Conservation (phyloP, 768 basidiomycete species). For the Paxillus ammoniavirescens region DNA sequence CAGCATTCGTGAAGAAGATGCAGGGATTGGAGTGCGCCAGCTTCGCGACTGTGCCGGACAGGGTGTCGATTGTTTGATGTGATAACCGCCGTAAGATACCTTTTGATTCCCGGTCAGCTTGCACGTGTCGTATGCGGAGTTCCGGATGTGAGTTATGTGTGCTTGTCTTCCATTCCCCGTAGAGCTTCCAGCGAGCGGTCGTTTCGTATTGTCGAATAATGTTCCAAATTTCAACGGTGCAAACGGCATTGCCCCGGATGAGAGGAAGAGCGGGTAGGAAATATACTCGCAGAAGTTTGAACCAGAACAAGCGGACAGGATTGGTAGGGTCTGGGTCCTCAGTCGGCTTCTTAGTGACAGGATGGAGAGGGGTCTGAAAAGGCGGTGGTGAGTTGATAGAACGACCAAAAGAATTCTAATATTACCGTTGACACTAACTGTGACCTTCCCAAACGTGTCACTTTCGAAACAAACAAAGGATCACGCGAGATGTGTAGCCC, state of each 20-base stretch:
- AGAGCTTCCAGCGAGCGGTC: conserved; percentile 82
- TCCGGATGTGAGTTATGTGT: conserved; percentile 76
- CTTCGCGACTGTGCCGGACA: conserved; percentile 89
- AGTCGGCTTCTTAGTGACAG: conserved; percentile 58
- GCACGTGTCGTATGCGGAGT: conserved; percentile 73
- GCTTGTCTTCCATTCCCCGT: conserved; percentile 90
- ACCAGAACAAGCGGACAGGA: conserved; percentile 80
- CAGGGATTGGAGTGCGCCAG: conserved; percentile 92
- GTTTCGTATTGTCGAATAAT: conserved; percentile 79
- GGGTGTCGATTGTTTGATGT: conserved; percentile 76
- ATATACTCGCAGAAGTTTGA: conserved; percentile 71
- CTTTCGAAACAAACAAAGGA: conserved; percentile 72
- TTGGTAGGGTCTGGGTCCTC: conserved; percentile 54
- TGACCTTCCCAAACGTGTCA: conserved; percentile 71
- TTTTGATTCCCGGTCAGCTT: conserved; percentile 87
- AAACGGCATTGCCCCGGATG: conserved; percentile 82
- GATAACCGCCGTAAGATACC: conserved; percentile 86
- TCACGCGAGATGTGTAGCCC: conserved; percentile 82
- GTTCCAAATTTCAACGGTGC: conserved; percentile 91
- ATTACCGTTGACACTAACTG: conserved; percentile 58
- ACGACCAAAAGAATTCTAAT: neutral
- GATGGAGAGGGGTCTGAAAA: conserved; percentile 48
- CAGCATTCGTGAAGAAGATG: conserved; percentile 84
- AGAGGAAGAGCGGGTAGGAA: conserved; percentile 87
- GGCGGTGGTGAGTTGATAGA: conserved; percentile 4